Conservation (phyloP, 306 rosid species). For the Rosa multiflora region DNA sequence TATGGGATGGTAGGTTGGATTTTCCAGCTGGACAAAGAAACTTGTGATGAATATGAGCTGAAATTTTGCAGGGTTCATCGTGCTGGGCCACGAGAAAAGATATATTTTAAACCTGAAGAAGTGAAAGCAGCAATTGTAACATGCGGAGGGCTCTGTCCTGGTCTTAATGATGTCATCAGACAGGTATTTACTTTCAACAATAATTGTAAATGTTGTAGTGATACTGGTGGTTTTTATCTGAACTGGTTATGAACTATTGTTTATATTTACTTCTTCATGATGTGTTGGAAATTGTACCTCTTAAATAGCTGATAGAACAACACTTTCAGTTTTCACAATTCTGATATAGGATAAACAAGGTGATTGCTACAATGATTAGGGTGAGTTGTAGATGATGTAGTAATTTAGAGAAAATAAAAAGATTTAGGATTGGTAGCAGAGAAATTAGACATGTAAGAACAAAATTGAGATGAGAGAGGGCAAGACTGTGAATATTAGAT, state of each 20-base stretch:
- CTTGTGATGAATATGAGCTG: slow-evolving; percentile 14
- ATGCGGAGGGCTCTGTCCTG: slow-evolving; percentile 99
- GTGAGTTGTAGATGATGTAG: neutral
- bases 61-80: slow-evolving; percentile 81
- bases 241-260: neutral
- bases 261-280: neutral
- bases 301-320: neutral
- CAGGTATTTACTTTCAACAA: slow-evolving; percentile 54
- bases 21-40: too few relatives aligned
- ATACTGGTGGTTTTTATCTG: neutral
- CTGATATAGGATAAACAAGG: neutral
- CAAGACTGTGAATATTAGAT: neutral
- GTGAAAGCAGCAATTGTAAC: slow-evolving; percentile 98
- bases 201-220: neutral
- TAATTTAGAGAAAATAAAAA: neutral
- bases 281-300: neutral
- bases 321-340: neutral
- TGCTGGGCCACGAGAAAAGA: slow-evolving; percentile 99
- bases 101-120: slow-evolving; percentile 81
- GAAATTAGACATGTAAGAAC: neutral
- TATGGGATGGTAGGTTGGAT: neutral
- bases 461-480: neutral
- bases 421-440: neutral
- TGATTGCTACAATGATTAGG: too few relatives aligned
- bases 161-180: slow-evolving; percentile 97